phyloP scores from a whole-genome alignment of 2,329 filamentous ascomycete species.

The Cercospora citrullina region DNA sequence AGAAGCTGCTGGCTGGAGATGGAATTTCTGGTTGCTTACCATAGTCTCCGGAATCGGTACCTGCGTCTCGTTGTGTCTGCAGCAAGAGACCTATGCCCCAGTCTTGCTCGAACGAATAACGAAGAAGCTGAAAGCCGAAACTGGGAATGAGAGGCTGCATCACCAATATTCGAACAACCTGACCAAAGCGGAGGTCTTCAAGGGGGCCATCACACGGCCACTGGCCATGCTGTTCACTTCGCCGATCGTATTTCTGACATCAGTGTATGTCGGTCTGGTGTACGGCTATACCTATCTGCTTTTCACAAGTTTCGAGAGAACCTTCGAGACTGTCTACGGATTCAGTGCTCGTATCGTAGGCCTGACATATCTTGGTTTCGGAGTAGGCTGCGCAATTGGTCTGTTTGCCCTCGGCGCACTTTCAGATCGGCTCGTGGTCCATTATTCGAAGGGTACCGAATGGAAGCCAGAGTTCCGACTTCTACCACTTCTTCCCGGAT shows the following conservation, averaged over 20 bases:
- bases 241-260: constrained; percentile 54
- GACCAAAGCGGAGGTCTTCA: constrained; percentile 42
- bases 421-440: constrained; percentile 26
- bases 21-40: constrained; percentile 66
- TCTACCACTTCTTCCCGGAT: constrained; percentile 28
- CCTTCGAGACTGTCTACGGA: constrained; percentile 44
- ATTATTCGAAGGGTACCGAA: constrained; percentile 40
- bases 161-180: constrained; percentile 43
- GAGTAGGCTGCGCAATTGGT: constrained; percentile 43
- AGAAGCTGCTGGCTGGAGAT: constrained; percentile 58
- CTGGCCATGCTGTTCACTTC: constrained; percentile 48
- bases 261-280: constrained; percentile 48
- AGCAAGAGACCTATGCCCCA: constrained; percentile 51
- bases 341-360: constrained; percentile 44
- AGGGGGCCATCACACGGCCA: constrained; percentile 51
- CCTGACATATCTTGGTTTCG: constrained; percentile 45
- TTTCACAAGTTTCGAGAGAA: constrained; percentile 44
- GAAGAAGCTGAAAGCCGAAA: constrained; percentile 48
- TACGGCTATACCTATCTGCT: constrained; percentile 48
- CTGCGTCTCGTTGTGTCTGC: constrained; percentile 41
- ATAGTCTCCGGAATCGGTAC: constrained; percentile 45
- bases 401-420: constrained; percentile 25
- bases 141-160: constrained; percentile 45
- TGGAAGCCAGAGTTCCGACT: constrained; percentile 49
- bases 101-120: constrained; percentile 50